Conservation (phyloP, 352 stramenopile species). For the Plasmopara muralis region DNA sequence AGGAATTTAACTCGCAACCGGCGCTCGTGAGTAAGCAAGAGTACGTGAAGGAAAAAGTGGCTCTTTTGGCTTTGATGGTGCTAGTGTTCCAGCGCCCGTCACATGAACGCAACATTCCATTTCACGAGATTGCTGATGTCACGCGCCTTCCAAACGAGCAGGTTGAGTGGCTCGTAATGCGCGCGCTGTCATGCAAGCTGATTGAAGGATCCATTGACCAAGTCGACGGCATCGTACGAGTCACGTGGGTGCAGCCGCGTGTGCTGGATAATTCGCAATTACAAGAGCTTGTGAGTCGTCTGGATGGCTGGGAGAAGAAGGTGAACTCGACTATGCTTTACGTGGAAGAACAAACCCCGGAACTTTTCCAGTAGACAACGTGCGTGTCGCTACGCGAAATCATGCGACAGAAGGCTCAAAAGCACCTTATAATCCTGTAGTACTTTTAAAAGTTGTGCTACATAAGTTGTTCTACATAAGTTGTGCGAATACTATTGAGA, state of each 20-base stretch:
- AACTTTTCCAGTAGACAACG: slow-evolving; percentile 70
- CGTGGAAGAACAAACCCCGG: slow-evolving; percentile 81
- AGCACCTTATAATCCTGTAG: too few species aligned
- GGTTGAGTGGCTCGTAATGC: slow-evolving; percentile 99
- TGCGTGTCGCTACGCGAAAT: too few species aligned
- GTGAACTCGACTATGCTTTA: slow-evolving; percentile 79
- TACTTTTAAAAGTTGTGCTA: too few species aligned
- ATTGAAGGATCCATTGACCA: slow-evolving; percentile 92
- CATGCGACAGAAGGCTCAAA: too few species aligned
- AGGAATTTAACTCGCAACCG: slow-evolving; percentile 85
- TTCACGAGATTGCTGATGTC: slow-evolving; percentile 90
- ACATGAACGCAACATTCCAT: slow-evolving; percentile 90
- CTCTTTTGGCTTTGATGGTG: slow-evolving; percentile 95
- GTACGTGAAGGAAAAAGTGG: slow-evolving; percentile 98
- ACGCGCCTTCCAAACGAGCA: slow-evolving; percentile 82
- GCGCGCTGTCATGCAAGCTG: slow-evolving; percentile 93
- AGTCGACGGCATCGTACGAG: slow-evolving; percentile 89
- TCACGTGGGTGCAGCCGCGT: slow-evolving; percentile 94
- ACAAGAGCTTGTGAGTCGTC: slow-evolving; percentile 57
- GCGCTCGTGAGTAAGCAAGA: slow-evolving; percentile 90
- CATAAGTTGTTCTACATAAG: too few species aligned
- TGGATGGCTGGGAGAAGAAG: slow-evolving; percentile 78
- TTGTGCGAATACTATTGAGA: too few species aligned
- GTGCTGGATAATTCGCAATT: slow-evolving; percentile 80
- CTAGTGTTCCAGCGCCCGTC: slow-evolving; percentile 94